Evolutionary conservation across 2,329 filamentous ascomycete species (phyloP).

Genomic region (Fusarium clavum): DNA sequence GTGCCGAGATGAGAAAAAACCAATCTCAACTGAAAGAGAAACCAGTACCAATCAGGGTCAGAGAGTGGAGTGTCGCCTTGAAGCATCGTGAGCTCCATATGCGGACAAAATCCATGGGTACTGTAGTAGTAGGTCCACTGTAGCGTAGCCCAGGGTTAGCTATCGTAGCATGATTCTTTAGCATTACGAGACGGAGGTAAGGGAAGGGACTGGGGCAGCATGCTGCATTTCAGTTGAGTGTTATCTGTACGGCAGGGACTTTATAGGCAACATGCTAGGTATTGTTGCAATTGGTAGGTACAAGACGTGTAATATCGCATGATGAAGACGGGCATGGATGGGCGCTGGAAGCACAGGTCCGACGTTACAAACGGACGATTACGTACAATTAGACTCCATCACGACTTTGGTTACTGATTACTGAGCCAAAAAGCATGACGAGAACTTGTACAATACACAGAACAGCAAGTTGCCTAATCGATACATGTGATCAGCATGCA

Average conservation of each 20-base stretch:
- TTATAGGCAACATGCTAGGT: neutral
- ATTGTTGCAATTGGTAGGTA: conserved; percentile 29
- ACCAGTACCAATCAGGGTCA: conserved; percentile 17
- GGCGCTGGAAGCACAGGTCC: conserved; percentile 23
- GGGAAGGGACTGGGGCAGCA: conserved; percentile 37
- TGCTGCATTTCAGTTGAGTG: conserved; percentile 12
- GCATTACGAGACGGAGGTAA: conserved; percentile 35
- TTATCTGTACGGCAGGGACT: conserved; percentile 3
- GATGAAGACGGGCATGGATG: conserved; percentile 24
- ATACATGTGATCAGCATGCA: conserved; percentile 27
- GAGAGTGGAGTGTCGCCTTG: conserved; percentile 30
- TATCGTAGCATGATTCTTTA: conserved; percentile 36
- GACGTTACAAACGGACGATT: conserved; percentile 38
- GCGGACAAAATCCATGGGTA: conserved; percentile 31
- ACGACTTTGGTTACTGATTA: conserved; percentile 34
- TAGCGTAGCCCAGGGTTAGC: conserved; percentile 30
- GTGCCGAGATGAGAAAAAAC: conserved; percentile 30
- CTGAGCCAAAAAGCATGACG: conserved; percentile 30
- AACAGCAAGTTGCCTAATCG: neutral
- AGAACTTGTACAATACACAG: neutral
- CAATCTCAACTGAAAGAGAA: conserved; percentile 32
- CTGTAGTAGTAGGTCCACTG: conserved; percentile 29
- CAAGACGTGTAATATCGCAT: conserved; percentile 29
- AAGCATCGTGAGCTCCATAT: conserved; percentile 44
- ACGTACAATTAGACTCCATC: conserved; percentile 38